Evolutionary conservation across 2,329 filamentous ascomycete genomes (phyloP).

Genomic region (Calonectria naviculata): DNA sequence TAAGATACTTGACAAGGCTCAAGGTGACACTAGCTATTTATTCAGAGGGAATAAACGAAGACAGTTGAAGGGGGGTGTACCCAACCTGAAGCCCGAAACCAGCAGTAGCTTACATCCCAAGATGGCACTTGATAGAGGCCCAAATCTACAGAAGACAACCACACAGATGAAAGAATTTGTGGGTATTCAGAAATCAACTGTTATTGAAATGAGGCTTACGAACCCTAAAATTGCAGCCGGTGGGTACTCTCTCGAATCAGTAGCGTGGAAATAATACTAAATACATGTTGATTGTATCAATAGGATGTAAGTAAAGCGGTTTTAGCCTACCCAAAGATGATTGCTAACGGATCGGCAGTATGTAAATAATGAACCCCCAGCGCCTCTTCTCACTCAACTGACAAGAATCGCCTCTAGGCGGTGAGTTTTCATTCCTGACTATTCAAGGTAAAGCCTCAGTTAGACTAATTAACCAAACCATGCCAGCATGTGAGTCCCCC

Average conservation of each 20-base stretch:
- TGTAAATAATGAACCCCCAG: not conserved
- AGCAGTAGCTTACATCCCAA: not conserved
- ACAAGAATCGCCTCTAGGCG: not conserved
- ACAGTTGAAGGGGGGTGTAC: not conserved
- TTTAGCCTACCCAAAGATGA: not conserved
- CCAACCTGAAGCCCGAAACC: not conserved
- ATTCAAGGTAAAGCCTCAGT: not conserved
- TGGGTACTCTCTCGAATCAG: not conserved
- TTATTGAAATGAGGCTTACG: not conserved
- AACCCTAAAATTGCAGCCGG: not conserved
- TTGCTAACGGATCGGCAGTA: not conserved
- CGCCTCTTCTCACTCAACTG: not conserved
- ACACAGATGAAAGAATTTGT: not conserved
- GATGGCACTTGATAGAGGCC: not conserved
- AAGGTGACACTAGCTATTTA: not conserved
- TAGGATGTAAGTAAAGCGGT: not conserved
- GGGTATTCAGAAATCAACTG: not conserved
- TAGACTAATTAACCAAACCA: not conserved
- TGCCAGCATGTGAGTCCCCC: not conserved
- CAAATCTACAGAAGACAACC: not conserved
- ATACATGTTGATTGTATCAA: not conserved
- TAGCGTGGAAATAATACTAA: not conserved
- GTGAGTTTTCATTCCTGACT: not conserved
- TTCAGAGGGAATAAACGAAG: not conserved
- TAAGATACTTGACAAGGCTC: not conserved